Evolutionary conservation across 805 yeast genomes (phyloP), one percentile per base, ranked within the genome.

Genomic region (Pichia cabralensis): DNA sequence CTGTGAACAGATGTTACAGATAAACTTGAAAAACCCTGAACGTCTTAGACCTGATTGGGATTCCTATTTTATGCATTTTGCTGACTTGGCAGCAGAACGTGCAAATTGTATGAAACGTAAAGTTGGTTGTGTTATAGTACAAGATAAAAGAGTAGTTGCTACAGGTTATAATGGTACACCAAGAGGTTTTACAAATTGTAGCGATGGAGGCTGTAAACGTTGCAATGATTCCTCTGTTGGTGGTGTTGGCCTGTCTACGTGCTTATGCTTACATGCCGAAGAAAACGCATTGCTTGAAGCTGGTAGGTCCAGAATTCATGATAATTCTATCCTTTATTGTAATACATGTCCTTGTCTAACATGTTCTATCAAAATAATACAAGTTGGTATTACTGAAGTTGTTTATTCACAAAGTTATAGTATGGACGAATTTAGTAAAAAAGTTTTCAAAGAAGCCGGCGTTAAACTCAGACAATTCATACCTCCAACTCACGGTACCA

Each of bases 131-230:
- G 97, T 92, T 8, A 72, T 92, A 13, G 96, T 85, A 3, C 69
- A 85, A 34, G 92, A 83, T 30, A 74, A 73, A 25, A 65, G 96
- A 37, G 94, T 92, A 19, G 69, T 92, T 18, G 92, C 97, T 3
- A 92, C 99, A 0, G 99, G 99, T 0, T 92, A 92, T 58, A 92
- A 92, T 50, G 99, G 99, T 2, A 92, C 99, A 0, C 97, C 99
- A 9, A 68, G 95, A 27, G 83, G 86, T 39, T 60, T 85, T 48
- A 63, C 65, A 18, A 92, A 92, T 49, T 92, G 99, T 59, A 88
- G 84, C 50, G 89, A 85, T 47, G 98, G 98, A 16, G 99, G 99
- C 1, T 92, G 99, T 56, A 58, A 73, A 5, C 64, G 98, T 26
- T 92, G 99, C 55, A 92, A 92, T 49, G 60, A 69, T 18, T 88